Evolutionary conservation across 1,284 basidiomycete species (phyloP), one percentile per base, ranked within the genome.

Genomic region (Rhodotorula glutinis): DNA sequence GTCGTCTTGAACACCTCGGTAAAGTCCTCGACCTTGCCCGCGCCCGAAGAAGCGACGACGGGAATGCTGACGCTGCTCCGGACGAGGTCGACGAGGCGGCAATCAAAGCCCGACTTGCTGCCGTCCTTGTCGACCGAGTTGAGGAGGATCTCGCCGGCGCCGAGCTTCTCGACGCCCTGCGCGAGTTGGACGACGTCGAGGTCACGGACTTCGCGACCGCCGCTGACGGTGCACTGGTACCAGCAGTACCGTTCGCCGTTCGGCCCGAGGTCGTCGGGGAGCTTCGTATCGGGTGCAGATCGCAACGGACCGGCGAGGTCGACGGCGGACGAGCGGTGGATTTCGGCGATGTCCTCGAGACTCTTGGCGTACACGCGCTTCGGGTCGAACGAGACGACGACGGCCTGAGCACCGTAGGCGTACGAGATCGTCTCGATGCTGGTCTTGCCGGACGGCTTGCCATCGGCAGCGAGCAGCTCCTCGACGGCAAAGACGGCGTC

Each of bases 101-200:
- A 80, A 80, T 99, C 96, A 77, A 97, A 99, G 17, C 96, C 96
- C 57, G 86, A 83, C 56, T 93, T 92, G 0, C 90, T 90, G 4
- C 96, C 96, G 77, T 99, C 96, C 68, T 92, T 85, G 80, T 99
- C 96, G 75, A 99, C 97, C 78, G 89, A 92, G 81, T 99, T 99
- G 67, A 99, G 83, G 62, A 99, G 80, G 66, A 98, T 86, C 80
- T 99, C 96, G 9, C 96, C 96, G 0, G 96, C 94, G 2, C 96
- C 96, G 25, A 99, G 85, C 30, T 80, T 80, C 79, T 96, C 91
- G 25, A 89, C 92, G 29, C 94, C 96, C 59, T 86, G 83, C 3
- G 92, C 92, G 25, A 99, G 86, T 80, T 98, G 88, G 27, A 93
- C 86, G 25, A 89, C 96, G 27, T 96, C 96, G n/a, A 99, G 80